These are phyloP conservation scores for Jaltomata sinuosa DNA, from an alignment of 257 asterid species.

Conservation along the genomic window DNA sequence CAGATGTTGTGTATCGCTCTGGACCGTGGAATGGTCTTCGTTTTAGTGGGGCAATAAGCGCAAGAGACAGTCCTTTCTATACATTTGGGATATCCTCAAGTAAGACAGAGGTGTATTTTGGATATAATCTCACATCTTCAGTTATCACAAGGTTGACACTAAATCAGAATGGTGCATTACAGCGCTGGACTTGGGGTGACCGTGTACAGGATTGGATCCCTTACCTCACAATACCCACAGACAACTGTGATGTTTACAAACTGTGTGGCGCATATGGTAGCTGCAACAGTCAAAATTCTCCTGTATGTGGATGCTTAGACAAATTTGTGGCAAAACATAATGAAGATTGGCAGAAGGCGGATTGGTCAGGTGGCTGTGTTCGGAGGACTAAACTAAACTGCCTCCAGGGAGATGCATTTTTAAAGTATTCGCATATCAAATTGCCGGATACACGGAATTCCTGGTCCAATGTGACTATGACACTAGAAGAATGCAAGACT, in stretches of 20 bases:
- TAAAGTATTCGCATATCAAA: slow-evolving; percentile 12
- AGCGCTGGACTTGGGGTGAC: slow-evolving; percentile 24
- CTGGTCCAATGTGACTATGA: neutral
- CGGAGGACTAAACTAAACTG: slow-evolving; percentile 16
- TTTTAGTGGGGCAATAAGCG: slow-evolving; percentile 9
- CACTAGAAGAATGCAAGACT: slow-evolving; percentile 13
- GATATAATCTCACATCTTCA: neutral
- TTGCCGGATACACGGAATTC: slow-evolving; percentile 16
- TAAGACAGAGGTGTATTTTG: slow-evolving; percentile 11
- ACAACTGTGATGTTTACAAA: slow-evolving; percentile 25
- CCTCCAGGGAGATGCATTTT: slow-evolving; percentile 13
- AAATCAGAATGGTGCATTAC: slow-evolving; percentile 11
- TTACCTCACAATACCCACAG: slow-evolving; percentile 9
- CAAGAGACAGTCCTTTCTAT: slow-evolving; percentile 1
- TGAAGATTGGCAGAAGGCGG: slow-evolving; percentile 8
- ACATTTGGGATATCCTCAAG: slow-evolving; percentile 4
- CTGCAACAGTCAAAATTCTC: slow-evolving; percentile 15
- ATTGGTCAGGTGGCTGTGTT: slow-evolving; percentile 25
- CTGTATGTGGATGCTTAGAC: slow-evolving; percentile 26
- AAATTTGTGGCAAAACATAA: slow-evolving; percentile 18
- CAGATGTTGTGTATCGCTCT: neutral
- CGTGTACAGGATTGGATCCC: slow-evolving; percentile 15
- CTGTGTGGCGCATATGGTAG: slow-evolving; percentile 31
- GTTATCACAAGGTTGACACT: slow-evolving; percentile 11
- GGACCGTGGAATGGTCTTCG: slow-evolving; percentile 30